Evolutionary conservation across 164 flowering plant species (phyloP).

Genomic region (Vitis rupestris): DNA sequence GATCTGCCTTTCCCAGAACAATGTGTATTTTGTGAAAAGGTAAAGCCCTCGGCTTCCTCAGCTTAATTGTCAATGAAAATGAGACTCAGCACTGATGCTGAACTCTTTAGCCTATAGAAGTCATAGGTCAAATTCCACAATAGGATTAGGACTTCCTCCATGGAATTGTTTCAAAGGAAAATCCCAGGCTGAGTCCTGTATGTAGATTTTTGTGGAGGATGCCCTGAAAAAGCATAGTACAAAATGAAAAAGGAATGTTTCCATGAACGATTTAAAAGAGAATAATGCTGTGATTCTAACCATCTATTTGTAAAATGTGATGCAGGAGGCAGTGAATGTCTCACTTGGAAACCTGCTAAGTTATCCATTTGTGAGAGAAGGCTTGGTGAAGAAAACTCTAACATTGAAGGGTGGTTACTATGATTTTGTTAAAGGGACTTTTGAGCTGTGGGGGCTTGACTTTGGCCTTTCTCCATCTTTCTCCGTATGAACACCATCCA

Average conservation of each 20-base stretch:
- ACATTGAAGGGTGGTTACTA: conserved; percentile 89
- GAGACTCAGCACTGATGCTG: too few species aligned
- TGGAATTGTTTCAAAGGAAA: too few species aligned
- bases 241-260: too few species aligned
- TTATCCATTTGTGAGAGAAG: conserved; percentile 91
- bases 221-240: too few species aligned
- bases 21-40: conserved; percentile 61
- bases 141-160: too few species aligned
- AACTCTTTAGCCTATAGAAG: too few species aligned
- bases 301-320: not conserved
- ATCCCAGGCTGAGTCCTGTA: too few species aligned
- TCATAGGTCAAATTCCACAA: too few species aligned
- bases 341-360: conserved; percentile 77
- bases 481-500: conserved; percentile 50
- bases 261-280: too few species aligned
- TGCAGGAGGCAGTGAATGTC: conserved; percentile 95
- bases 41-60: conserved; percentile 4
- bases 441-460: conserved; percentile 80
- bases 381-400: conserved; percentile 68
- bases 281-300: too few species aligned
- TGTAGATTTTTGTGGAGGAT: too few species aligned
- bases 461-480: conserved; percentile 47
- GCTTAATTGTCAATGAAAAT: too few species aligned
- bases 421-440: conserved; percentile 73
- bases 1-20: conserved; percentile 29